A percentile compares a stretch with the other conserved stretches of the same genome.
These are phyloP conservation scores for Rhododendron vialii DNA, from an alignment of 148 eudicot genomes.

Conservation along the genomic window DNA sequence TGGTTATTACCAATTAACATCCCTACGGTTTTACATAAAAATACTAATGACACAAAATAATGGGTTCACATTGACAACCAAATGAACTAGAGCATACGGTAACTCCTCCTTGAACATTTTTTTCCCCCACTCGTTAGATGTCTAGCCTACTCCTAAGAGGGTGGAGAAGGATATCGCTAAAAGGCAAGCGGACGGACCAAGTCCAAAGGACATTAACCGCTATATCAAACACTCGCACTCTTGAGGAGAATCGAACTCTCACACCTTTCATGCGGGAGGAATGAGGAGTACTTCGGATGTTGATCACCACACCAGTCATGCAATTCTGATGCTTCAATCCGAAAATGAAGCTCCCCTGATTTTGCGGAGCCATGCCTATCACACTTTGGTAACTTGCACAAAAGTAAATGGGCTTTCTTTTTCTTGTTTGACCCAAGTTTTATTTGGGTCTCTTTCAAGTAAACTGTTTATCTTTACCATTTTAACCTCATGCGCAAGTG, in stretches of 20 bases:
- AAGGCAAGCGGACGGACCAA: too few species aligned
- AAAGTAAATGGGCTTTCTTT: background rate
- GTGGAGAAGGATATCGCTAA: too few species aligned
- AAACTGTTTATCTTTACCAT: background rate
- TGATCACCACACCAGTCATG: background rate
- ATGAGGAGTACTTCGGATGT: background rate
- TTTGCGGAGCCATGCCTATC: background rate
- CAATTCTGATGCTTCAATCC: background rate
- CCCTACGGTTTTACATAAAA: too few species aligned
- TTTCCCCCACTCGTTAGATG: too few species aligned
- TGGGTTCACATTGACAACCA: background rate
- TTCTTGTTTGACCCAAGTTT: background rate
- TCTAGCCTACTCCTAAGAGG: too few species aligned
- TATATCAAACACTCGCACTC: too few species aligned
- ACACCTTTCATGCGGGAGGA: too few species aligned
- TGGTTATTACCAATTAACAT: too few species aligned
- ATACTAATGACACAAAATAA: too few species aligned
- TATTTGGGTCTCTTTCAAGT: background rate
- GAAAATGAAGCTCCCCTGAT: background rate
- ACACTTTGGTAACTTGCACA: constrained; percentile 7
- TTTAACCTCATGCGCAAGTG: background rate
- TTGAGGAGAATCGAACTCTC: too few species aligned
- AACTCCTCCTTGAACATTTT: background rate
- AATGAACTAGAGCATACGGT: background rate
- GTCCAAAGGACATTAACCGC: too few species aligned